These are phyloP conservation scores for Colletotrichum caudatum DNA, from an alignment of 2,329 filamentous ascomycete species.

Conservation along the genomic window DNA sequence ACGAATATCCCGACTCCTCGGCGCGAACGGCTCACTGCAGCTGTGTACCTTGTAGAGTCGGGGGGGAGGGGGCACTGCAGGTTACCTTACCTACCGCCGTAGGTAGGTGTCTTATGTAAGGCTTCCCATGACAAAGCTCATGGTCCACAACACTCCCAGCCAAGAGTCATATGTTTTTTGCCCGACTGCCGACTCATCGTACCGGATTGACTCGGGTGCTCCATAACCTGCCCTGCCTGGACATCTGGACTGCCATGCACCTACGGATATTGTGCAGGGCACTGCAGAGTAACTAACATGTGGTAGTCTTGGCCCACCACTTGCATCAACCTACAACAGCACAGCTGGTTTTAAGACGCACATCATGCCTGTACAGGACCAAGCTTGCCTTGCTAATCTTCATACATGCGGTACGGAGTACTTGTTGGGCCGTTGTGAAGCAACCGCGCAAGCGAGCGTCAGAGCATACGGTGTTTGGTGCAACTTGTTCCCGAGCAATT, in stretches of 20 bases:
- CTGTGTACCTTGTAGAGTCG: background rate
- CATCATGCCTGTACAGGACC: slow-evolving; percentile 5
- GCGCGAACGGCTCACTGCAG: background rate
- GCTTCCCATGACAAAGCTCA: background rate
- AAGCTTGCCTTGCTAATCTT: slow-evolving; percentile 12
- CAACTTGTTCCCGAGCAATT: background rate
- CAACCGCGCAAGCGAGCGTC: background rate
- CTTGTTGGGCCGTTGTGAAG: background rate
- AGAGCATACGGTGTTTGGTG: background rate
- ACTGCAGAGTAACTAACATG: slow-evolving; percentile 1
- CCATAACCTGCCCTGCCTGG: background rate
- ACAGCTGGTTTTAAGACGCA: slow-evolving; percentile 20
- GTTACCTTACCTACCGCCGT: background rate
- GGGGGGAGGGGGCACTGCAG: background rate
- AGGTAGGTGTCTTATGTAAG: background rate
- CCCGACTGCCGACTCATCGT: background rate
- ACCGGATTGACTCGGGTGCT: slow-evolving; percentile 1
- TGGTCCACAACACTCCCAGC: background rate
- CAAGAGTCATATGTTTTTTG: background rate
- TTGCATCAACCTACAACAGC: slow-evolving; percentile 20
- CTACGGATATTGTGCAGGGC: slow-evolving; percentile 8
- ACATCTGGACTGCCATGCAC: slow-evolving; percentile 5
- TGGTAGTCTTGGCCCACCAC: slow-evolving; percentile 14
- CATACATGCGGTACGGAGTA: background rate
- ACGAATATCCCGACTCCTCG: slow-evolving; percentile 7